phyloP scores from a whole-genome alignment of 2,329 filamentous ascomycete genomes.

The Alternaria sp. region DNA sequence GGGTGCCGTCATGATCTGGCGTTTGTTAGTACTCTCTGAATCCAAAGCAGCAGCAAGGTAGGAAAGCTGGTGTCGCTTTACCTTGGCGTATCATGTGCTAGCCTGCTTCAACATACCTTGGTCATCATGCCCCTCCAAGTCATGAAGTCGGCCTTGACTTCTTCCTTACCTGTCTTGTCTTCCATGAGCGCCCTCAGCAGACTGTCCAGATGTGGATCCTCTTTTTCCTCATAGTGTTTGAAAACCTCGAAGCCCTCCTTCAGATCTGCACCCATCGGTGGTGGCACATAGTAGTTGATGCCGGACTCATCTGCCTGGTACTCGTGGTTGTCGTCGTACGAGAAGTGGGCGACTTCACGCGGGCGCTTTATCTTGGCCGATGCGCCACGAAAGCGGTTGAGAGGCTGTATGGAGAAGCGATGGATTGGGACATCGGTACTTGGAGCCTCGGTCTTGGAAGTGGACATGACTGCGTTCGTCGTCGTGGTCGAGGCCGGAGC shows the following conservation, averaged over 20 bases:
- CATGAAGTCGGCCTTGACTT: slow-evolving; percentile 74
- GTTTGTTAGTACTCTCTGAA: slow-evolving; percentile 10
- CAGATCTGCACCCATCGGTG: slow-evolving; percentile 73
- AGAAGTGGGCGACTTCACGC: slow-evolving; percentile 91
- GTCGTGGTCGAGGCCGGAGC: slow-evolving; percentile 15
- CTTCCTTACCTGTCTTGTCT: slow-evolving; percentile 72
- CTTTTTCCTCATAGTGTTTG: slow-evolving; percentile 78
- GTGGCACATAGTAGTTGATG: slow-evolving; percentile 87
- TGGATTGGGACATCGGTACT: slow-evolving; percentile 10
- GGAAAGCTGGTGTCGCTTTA: slow-evolving; percentile 28
- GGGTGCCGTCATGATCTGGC: slow-evolving; percentile 81
- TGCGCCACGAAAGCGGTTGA: slow-evolving; percentile 46
- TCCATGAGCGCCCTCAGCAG: slow-evolving; percentile 76
- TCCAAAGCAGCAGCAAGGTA: slow-evolving; percentile 21
- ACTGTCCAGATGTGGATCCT: slow-evolving; percentile 88
- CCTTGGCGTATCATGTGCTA: slow-evolving; percentile 14
- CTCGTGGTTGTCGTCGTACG: slow-evolving; percentile 83
- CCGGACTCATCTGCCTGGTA: slow-evolving; percentile 81
- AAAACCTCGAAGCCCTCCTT: slow-evolving; percentile 84
- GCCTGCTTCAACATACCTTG: slow-evolving; percentile 67
- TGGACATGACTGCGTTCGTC: not conserved
- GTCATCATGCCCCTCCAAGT: slow-evolving; percentile 99
- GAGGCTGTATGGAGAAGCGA: slow-evolving; percentile 43
- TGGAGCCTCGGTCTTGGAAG: not conserved
- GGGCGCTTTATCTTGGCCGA: slow-evolving; percentile 49